phyloP scores from a whole-genome alignment of 1,139 yeast genomes.

The Debaryomyces nepalensis region DNA sequence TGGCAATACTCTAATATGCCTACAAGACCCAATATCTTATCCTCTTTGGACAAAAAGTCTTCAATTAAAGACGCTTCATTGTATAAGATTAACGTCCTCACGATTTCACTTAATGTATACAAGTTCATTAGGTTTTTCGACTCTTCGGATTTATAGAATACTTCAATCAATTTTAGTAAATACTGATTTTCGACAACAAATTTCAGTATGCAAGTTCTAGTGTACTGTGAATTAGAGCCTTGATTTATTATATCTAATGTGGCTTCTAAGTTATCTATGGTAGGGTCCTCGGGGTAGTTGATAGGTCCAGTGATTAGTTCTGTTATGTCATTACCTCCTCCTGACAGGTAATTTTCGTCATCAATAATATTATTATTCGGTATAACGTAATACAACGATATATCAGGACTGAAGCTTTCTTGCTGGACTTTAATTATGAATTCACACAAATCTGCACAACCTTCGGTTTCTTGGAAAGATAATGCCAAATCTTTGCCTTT shows the following conservation, averaged over 20 bases:
- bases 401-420: constrained; percentile 60
- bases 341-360: constrained; percentile 25
- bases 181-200: constrained; percentile 57
- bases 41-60: constrained; percentile 60
- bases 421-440: constrained; percentile 74
- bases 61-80: constrained; percentile 76
- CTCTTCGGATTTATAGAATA: constrained; percentile 62
- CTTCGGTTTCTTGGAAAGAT: constrained; percentile 90
- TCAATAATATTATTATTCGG: constrained; percentile 41
- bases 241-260: constrained; percentile 59
- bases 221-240: constrained; percentile 59
- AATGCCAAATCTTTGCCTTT: constrained; percentile 83
- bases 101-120: constrained; percentile 69
- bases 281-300: constrained; percentile 65
- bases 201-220: constrained; percentile 56
- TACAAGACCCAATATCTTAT: constrained; percentile 62
- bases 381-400: constrained; percentile 74
- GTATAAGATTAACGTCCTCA: constrained; percentile 70
- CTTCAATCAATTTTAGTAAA: constrained; percentile 51
- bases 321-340: constrained; percentile 52
- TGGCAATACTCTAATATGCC: constrained; percentile 94
- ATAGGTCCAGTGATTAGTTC: constrained; percentile 85
- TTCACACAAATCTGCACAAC: constrained; percentile 84
- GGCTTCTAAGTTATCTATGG: constrained; percentile 49
- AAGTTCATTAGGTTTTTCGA: constrained; percentile 54